Conservation (phyloP, 1,139 yeast species). For the Tardiomyces digboiensis region DNA sequence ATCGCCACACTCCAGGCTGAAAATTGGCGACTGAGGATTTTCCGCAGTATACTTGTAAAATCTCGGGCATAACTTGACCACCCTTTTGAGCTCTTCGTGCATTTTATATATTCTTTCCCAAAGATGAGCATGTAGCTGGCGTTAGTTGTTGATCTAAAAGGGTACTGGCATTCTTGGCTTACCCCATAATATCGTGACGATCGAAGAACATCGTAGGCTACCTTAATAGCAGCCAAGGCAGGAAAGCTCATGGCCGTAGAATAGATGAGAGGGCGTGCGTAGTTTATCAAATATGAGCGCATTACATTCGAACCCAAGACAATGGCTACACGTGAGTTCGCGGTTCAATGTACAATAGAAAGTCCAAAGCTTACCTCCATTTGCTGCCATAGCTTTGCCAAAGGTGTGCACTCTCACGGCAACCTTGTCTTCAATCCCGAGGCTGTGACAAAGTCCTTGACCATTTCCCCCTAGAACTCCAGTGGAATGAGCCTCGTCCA, state of each 20-base stretch:
- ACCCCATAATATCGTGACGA: not conserved
- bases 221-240: slow-evolving; percentile 13
- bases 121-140: not conserved
- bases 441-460: slow-evolving; percentile 13
- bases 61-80: not conserved
- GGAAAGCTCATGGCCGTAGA: slow-evolving; percentile 15
- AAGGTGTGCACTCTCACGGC: slow-evolving; percentile 19
- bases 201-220: slow-evolving; percentile 10
- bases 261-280: slow-evolving; percentile 20
- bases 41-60: not conserved
- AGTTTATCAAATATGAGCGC: slow-evolving; percentile 16
- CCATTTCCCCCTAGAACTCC: slow-evolving; percentile 18
- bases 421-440: slow-evolving; percentile 13
- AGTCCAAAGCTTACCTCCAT: slow-evolving; percentile 11
- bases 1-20: slow-evolving; percentile 5
- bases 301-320: slow-evolving; percentile 13
- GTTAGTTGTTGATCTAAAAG: not conserved
- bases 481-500: slow-evolving; percentile 23
- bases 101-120: not conserved
- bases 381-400: slow-evolving; percentile 20
- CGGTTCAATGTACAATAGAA: not conserved
- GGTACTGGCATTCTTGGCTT: not conserved
- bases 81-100: not conserved
- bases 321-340: slow-evolving; percentile 12
- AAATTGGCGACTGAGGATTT: not conserved